A percentile compares a stretch with the other conserved stretches of the same genome.
Conservation (phyloP, 2,329 filamentous ascomycete genomes). For the Pseudocercospora cruenta region DNA sequence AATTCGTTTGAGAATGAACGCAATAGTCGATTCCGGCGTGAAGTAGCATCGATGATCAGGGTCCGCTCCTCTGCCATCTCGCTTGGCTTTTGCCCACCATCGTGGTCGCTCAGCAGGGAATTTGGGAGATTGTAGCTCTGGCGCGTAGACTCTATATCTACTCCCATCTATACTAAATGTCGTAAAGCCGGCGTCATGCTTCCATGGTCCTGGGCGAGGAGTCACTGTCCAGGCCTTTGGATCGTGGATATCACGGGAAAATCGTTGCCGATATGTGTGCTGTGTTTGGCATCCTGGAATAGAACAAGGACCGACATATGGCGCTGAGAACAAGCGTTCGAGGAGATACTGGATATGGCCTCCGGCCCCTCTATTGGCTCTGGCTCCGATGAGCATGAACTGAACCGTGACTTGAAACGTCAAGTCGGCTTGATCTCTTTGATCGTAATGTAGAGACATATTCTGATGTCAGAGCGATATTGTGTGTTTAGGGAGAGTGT, state of each 20-base stretch:
- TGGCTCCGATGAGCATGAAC: background rate
- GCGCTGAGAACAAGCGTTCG: background rate
- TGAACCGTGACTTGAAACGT: background rate
- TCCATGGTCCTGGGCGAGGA: background rate
- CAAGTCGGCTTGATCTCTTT: background rate
- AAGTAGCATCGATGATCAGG: background rate
- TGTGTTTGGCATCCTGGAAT: background rate
- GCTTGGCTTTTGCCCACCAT: background rate
- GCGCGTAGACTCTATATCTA: background rate
- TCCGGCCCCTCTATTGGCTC: background rate
- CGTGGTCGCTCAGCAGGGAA: background rate
- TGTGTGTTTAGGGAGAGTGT: background rate
- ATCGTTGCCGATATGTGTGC: background rate
- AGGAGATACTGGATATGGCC: background rate
- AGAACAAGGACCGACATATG: background rate
- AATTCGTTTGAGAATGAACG: background rate
- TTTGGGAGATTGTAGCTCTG: background rate
- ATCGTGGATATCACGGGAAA: background rate
- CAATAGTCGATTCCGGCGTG: background rate
- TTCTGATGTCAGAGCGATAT: background rate
- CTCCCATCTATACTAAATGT: background rate
- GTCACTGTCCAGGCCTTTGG: background rate
- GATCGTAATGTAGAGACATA: background rate
- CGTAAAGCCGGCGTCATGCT: background rate
- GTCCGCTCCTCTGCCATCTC: background rate